Evolutionary conservation across 768 basidiomycete genomes (phyloP), one percentile per base, ranked within the genome.

Genomic region (Megacollybia marginata): DNA sequence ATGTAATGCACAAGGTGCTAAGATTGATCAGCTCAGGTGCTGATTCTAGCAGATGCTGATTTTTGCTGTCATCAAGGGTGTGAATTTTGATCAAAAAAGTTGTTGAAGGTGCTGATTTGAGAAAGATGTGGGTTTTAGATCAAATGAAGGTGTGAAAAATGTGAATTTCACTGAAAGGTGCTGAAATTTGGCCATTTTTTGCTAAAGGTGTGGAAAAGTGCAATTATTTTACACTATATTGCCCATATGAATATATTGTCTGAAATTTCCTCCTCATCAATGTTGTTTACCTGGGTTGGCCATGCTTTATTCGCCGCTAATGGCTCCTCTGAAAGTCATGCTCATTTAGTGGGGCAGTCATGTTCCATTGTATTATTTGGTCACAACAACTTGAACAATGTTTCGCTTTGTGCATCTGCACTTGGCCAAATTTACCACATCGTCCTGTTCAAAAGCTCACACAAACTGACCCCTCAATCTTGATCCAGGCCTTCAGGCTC

Each of bases 401-500:
- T 32, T 31, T 16, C 28, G 23, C 9, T 44, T 44, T 16, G 28
- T 28, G 44, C 28, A 5, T 16, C 44, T 5, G 5, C 28, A 44
- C 53, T 48, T 52, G 33, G 49, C 52, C 12, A 50, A 51, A 32
- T 48, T 51, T 16, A 60, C 56, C 42, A 35, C 44, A 42, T 51
- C 52, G 36, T 57, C 42, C n/a, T 16, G n/a, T 13, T 13, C 44
- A 16, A 44, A 13, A 16, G n/a, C 44, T 9, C n/a, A 28, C 11
- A 15, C 44, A 44, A 44, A 16, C 11, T 5, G 44, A 5, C 44
- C 44, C n/a, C 44, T 44, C n/a, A 23, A 81, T 42, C 68, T 91
- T 34, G 88, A 91, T 60, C 77, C 88, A 9, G 77, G 77, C 33
- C 67, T 87, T 51, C 73, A 73, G 57, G 70, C 74, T 7, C 66